These are phyloP conservation scores for Schizochytrium sp. DNA, from an alignment of 108 stramenopile species.

Conservation along the genomic window DNA sequence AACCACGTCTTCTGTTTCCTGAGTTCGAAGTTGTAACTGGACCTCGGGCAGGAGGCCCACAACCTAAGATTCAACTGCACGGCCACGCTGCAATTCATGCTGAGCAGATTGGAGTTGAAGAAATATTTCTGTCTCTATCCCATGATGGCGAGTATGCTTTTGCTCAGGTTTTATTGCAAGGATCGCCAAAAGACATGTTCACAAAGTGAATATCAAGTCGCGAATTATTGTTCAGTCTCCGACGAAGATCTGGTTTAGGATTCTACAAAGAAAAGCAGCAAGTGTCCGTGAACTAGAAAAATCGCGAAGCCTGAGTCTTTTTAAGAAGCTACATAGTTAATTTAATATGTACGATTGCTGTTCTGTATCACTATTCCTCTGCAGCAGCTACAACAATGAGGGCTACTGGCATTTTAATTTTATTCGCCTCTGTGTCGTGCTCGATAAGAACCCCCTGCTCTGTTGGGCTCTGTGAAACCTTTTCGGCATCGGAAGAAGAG, in stretches of 20 bases:
- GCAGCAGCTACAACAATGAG: too few species aligned
- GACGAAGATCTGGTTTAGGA: too few species aligned
- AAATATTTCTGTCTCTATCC: conserved; percentile 14
- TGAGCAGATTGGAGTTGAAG: background rate
- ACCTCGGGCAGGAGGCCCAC: background rate
- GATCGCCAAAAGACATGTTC: background rate
- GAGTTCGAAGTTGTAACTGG: background rate
- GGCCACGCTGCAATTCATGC: background rate
- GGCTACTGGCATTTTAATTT: too few species aligned
- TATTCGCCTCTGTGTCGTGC: background rate
- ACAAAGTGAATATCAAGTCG: too few species aligned
- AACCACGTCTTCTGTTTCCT: background rate
- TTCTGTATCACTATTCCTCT: too few species aligned
- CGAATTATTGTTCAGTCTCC: too few species aligned
- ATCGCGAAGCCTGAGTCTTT: too few species aligned
- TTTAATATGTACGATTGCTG: too few species aligned
- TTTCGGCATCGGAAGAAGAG: too few species aligned
- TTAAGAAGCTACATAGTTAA: too few species aligned
- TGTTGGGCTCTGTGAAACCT: background rate
- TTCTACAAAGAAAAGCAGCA: too few species aligned
- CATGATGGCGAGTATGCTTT: conserved; percentile 59
- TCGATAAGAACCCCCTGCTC: background rate
- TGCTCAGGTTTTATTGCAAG: conserved; percentile 27
- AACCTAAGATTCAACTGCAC: background rate
- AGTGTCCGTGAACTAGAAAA: too few species aligned